phyloP scores from a whole-genome alignment of 1,284 basidiomycete species.

The Schizophyllum amplum region DNA sequence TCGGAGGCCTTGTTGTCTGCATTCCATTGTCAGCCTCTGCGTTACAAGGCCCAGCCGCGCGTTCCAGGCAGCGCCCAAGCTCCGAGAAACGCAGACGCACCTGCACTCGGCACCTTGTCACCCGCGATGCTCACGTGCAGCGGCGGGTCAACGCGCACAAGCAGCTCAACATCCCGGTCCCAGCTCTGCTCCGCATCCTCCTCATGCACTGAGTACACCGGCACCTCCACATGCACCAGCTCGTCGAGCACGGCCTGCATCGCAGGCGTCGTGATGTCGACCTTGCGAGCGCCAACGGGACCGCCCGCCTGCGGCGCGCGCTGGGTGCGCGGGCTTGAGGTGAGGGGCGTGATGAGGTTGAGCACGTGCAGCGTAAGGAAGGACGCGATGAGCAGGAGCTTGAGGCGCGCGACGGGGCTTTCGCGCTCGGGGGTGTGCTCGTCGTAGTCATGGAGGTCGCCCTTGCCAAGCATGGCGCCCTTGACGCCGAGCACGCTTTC shows the following conservation, averaged over 20 bases:
- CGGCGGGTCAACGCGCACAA: slow-evolving; percentile 10
- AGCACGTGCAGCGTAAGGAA: slow-evolving; percentile 87
- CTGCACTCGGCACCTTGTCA: slow-evolving; percentile 12
- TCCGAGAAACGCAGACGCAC: slow-evolving; percentile 15
- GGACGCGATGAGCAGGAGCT: slow-evolving; percentile 61
- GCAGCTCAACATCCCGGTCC: slow-evolving; percentile 4
- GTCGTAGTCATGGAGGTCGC: slow-evolving; percentile 17
- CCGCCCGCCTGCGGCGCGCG: slow-evolving; percentile 14
- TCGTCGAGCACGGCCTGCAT: slow-evolving; percentile 52
- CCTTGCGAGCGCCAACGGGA: slow-evolving; percentile 35
- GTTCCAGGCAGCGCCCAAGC: not conserved
- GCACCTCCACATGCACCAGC: slow-evolving; percentile 36
- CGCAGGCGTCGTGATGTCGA: slow-evolving; percentile 56
- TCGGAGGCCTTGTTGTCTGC: not conserved
- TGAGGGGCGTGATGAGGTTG: slow-evolving; percentile 90
- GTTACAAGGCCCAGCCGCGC: too few species aligned
- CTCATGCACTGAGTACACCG: slow-evolving; percentile 17
- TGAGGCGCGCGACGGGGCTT: slow-evolving; percentile 84
- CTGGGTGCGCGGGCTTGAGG: slow-evolving; percentile 39
- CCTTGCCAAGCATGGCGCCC: slow-evolving; percentile 42
- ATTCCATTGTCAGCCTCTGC: too few species aligned
- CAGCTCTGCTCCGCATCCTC: slow-evolving; percentile 18
- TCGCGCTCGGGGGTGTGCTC: slow-evolving; percentile 32
- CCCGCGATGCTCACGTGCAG: slow-evolving; percentile 8
- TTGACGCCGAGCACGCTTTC: slow-evolving; percentile 52